Evolutionary conservation across 768 basidiomycete species (phyloP), one percentile per base, ranked within the genome.

Genomic region (Cystobasidium ongulense): DNA sequence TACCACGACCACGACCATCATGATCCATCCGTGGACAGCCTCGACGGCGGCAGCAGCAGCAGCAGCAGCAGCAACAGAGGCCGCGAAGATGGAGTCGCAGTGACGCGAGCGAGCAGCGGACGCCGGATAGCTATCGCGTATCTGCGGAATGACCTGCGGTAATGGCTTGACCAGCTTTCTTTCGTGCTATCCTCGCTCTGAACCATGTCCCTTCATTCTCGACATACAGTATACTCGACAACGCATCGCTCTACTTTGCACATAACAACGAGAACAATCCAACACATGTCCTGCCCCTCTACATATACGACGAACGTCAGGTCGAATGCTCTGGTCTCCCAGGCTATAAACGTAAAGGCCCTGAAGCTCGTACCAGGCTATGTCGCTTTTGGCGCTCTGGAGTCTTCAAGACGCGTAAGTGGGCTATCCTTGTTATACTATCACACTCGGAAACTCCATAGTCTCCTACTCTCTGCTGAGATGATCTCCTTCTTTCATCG

Each of bases 231-330:
- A 33, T 76, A n/a, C 76, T 76, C 70, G 79, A 80, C 75, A 78
- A 80, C 63, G 77, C 75, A 15, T 72, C 78, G 31, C 61, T 81
- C 33, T 77, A 77, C 13, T 65, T 74, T 23, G 79, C 78, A 50
- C 77, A 79, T 54, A 53, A 75, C 31, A 17, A 64, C 1, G 53
- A 72, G 1, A 70, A 77, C 33, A 75, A 76, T 23, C 75, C 74
- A 63, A 82, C 81, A 15, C 81, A 83, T 67, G 80, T 83, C 75
- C 77, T 84, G 1, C 84, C 84, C 0, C 54, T 84, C 43, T 83
- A 81, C 76, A 81, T 84, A 35, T 82, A 83, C 57, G 81, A 84
- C 67, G 81, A 82, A 41, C 78, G 81, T 10, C 79, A 80, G 59
- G 67, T 84, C 61, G 83, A 83, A 72, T 75, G 83, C 8, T 78